These are phyloP conservation scores for Stachybotrys chartarum DNA, from an alignment of 2,329 filamentous ascomycete genomes.

Conservation along the genomic window DNA sequence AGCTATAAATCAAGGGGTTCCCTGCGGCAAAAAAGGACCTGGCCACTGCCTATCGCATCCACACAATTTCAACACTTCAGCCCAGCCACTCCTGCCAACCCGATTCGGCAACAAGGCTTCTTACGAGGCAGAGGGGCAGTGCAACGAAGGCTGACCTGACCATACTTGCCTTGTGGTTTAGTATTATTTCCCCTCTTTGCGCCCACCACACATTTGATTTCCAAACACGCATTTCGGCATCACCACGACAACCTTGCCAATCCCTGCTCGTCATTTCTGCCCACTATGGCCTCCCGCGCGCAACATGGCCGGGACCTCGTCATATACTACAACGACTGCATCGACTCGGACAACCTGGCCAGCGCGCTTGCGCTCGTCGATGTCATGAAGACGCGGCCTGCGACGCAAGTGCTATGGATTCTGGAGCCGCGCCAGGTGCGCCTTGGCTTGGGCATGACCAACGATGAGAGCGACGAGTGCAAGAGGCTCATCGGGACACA, in stretches of 20 bases:
- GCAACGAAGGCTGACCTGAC: background rate
- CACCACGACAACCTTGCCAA: background rate
- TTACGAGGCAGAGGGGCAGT: background rate
- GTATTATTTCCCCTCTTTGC: background rate
- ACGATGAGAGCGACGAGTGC: conserved; percentile 8
- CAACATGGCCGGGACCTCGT: conserved; percentile 4
- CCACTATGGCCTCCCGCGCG: background rate
- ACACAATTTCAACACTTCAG: background rate
- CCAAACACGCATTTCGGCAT: background rate
- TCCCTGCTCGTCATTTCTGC: background rate
- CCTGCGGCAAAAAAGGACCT: no score
- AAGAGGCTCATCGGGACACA: conserved; percentile 8
- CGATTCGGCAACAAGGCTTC: background rate
- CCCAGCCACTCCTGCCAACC: background rate
- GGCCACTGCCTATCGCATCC: no score
- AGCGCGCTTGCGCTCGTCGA: conserved; percentile 12
- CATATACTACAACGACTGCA: conserved; percentile 17
- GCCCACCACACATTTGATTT: background rate
- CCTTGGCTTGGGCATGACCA: conserved; percentile 10
- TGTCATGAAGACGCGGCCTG: conserved; percentile 5
- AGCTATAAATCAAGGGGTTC: no score
- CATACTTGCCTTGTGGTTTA: no score
- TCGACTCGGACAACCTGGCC: conserved; percentile 16
- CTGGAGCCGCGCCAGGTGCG: conserved; percentile 16
- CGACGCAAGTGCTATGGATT: conserved; percentile 12